Evolutionary conservation across 768 basidiomycete genomes (phyloP).

Genomic region (Cystobasidium onofrii): DNA sequence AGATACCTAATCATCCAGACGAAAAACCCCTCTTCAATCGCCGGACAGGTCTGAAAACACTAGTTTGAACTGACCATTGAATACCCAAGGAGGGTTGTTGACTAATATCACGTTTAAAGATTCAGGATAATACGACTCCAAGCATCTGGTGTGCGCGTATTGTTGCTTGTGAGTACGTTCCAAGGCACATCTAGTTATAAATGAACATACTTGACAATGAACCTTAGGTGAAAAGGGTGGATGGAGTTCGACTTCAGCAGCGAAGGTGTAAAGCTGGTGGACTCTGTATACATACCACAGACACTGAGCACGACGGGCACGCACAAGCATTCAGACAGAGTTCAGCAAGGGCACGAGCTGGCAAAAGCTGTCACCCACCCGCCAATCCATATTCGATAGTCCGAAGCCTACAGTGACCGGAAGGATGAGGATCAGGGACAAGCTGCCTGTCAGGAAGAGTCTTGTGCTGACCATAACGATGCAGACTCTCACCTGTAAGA

Average conservation of each 20-base stretch:
- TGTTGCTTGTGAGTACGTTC: background rate
- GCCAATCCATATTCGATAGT: conserved; percentile 27
- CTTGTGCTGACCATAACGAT: too few relatives aligned
- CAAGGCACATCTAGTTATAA: background rate
- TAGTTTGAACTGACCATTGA: conserved; percentile 21
- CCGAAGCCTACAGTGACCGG: conserved; percentile 1
- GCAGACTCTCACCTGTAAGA: conserved; percentile 5
- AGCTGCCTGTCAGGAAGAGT: too few relatives aligned
- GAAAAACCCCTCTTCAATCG: too few relatives aligned
- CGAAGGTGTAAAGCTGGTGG: too few relatives aligned
- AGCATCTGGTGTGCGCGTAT: background rate
- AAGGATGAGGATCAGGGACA: too few relatives aligned
- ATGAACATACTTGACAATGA: conserved; percentile 24
- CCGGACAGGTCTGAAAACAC: background rate
- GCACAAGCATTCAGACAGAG: too few relatives aligned
- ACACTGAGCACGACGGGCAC: background rate
- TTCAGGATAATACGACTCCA: conserved; percentile 29
- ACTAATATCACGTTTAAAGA: conserved; percentile 32
- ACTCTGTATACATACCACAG: too few relatives aligned
- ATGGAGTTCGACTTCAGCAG: too few relatives aligned
- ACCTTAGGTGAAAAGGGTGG: too few relatives aligned
- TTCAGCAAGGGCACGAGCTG: too few relatives aligned
- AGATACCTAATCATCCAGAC: conserved; percentile 24
- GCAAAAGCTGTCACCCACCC: background rate
- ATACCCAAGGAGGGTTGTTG: conserved; percentile 36